Percentiles rank a stretch among this genome's conserved stretches.
Conservation (phyloP, 371 early-diverging fungal species). For the Actinomortierella wolfii region DNA sequence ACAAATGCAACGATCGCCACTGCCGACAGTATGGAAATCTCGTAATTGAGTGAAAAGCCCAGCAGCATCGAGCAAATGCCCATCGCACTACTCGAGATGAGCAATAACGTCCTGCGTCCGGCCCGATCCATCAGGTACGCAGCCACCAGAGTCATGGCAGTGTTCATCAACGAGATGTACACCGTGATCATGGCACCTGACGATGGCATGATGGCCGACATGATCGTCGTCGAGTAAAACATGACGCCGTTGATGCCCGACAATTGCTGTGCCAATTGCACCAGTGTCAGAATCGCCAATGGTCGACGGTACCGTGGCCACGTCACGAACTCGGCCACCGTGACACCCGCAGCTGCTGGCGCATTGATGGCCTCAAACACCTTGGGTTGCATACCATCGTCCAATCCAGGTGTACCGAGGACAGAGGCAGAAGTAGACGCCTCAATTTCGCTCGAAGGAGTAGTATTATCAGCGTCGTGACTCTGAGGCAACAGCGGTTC, state of each 20-base stretch:
- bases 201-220: constrained; percentile 68
- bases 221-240: constrained; percentile 83
- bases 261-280: constrained; percentile 83
- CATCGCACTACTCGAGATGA: constrained; percentile 71
- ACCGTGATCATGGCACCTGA: constrained; percentile 71
- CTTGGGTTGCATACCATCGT: too few relatives aligned
- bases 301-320: constrained; percentile 61
- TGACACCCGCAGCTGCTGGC: constrained; percentile 18
- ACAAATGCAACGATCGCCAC: constrained; percentile 78
- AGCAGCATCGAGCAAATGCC: constrained; percentile 57
- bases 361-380: constrained; percentile 5
- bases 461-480: neutral
- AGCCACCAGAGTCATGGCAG: constrained; percentile 73
- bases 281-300: constrained; percentile 69
- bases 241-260: constrained; percentile 95
- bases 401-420: neutral
- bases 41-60: constrained; percentile 61
- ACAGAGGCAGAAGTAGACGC: neutral
- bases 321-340: constrained; percentile 47
- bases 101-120: constrained; percentile 80
- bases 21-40: constrained; percentile 60
- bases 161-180: constrained; percentile 77
- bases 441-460: neutral
- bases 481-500: constrained; percentile 4
- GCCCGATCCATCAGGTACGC: constrained; percentile 79